Conservation (phyloP, 2,329 filamentous ascomycete species). For the Rachicladosporium sp. region DNA sequence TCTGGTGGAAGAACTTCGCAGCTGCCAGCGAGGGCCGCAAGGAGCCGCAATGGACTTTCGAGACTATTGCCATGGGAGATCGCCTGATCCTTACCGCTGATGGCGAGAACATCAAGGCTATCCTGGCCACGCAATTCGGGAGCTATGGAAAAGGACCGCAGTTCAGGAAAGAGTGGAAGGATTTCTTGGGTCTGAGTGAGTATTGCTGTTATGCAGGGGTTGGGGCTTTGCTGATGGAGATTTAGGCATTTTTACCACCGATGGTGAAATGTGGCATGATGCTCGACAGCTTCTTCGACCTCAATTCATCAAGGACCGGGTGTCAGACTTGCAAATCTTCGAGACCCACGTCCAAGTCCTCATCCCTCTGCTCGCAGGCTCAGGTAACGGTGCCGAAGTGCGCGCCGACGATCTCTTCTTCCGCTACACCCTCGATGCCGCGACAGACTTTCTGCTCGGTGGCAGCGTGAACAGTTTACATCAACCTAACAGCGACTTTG, state of each 20-base stretch:
- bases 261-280: conserved; percentile 22
- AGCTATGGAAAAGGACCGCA: conserved; percentile 18
- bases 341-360: conserved; percentile 46
- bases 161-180: conserved; percentile 64
- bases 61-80: conserved; percentile 42
- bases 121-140: conserved; percentile 28
- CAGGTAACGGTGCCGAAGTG: conserved; percentile 37
- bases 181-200: conserved; percentile 65
- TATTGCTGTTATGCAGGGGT: conserved; percentile 29
- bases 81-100: conserved; percentile 30
- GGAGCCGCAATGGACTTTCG: conserved; percentile 43
- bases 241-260: conserved; percentile 27
- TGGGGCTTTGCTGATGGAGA: conserved; percentile 9
- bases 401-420: conserved; percentile 53
- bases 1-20: conserved; percentile 47
- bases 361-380: conserved; percentile 44
- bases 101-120: conserved; percentile 30
- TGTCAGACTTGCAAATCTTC: conserved; percentile 42
- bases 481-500: conserved; percentile 54
- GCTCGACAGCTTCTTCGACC: conserved; percentile 32
- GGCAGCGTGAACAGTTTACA: conserved; percentile 23
- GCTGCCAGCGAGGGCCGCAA: conserved; percentile 13
- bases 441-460: conserved; percentile 55
- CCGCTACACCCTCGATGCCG: conserved; percentile 51
- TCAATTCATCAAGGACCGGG: conserved; percentile 37